Evolutionary conservation across 2,329 filamentous ascomycete genomes (phyloP), one percentile per base, ranked within the genome.

Genomic region (Fusarium euwallaceae): DNA sequence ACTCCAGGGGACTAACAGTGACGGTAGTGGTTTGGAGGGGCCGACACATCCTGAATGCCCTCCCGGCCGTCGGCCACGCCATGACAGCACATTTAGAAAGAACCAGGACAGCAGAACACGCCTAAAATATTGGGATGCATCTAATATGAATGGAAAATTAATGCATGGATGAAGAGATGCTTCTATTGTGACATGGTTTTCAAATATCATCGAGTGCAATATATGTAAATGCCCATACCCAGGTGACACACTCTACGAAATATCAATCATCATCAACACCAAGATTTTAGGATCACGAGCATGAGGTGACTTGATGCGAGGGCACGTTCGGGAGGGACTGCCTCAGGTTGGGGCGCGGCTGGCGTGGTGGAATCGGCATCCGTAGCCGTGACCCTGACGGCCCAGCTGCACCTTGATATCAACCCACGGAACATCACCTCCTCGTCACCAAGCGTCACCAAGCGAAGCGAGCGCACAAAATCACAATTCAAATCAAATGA

Each of bases 181-280:
- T 39, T 29, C 32, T n/a, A 43, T 4, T n/a, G 37, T 20, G 16
- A 9, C 29, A 16, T 17, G 14, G 12, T 22, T 51, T 29, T 27
- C 27, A 24, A 37, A 14, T 9, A 45, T 43, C 17, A 39, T 63
- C 8, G 41, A 55, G 17, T 29, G 20, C 22, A 16, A 6, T 53
- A 64, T 39, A 61, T 61, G 61, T 39, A 56, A 11, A 16, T 4
- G n/a, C 36, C 29, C 61, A 22, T 11, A n/a, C 27, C n/a, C n/a
- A 6, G 7, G 39, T 4, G 12, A 27, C 51, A 62, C 14, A 48
- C 41, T 41, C 5, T 53, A 22, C 36, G 37, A 12, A 37, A 60
- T 62, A 43, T 62, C 24, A 37, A 62, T 34, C 34, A 27, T 32
- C 22, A 3, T 64, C 69, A 75, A 72, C 72, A 61, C 69, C 70